Evolutionary conservation across 768 basidiomycete species (phyloP).

Genomic region (Collybia mongolica): DNA sequence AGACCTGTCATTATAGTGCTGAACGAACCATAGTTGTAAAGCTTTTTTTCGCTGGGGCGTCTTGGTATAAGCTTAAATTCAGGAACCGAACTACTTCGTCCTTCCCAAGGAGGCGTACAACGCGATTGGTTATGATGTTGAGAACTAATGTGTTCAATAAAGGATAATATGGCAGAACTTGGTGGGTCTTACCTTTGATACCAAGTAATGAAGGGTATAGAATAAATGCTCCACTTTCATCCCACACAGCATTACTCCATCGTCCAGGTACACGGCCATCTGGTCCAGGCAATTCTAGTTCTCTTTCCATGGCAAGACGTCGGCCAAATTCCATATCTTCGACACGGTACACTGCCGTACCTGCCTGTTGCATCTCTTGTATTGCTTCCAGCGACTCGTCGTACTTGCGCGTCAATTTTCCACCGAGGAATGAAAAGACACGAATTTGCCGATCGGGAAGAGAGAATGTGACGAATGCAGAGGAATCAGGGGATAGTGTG

Average conservation of each 20-base stretch:
- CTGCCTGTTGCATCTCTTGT: conserved; percentile 99
- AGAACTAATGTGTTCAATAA: conserved; percentile 57
- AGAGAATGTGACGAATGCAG: conserved; percentile 91
- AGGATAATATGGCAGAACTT: background rate
- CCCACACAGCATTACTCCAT: conserved; percentile 94
- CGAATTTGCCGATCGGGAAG: conserved; percentile 93
- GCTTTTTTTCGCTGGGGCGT: conserved; percentile 83
- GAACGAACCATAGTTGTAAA: conserved; percentile 75
- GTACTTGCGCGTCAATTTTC: conserved; percentile 89
- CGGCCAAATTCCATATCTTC: conserved; percentile 99
- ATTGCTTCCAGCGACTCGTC: conserved; percentile 92
- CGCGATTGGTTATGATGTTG: conserved; percentile 92
- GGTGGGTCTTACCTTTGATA: conserved; percentile 71
- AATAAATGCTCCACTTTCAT: conserved; percentile 94
- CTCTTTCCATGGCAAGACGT: conserved; percentile 88
- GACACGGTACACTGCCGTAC: conserved; percentile 86
- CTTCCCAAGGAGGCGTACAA: conserved; percentile 84
- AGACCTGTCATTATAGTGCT: background rate
- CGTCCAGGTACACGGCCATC: conserved; percentile 71
- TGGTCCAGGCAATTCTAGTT: conserved; percentile 80
- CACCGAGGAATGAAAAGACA: conserved; percentile 87
- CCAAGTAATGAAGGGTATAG: conserved; percentile 93
- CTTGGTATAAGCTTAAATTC: conserved; percentile 90
- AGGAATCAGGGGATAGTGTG: conserved; percentile 85
- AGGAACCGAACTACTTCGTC: conserved; percentile 92